Percentiles rank a stretch among this genome's conserved stretches.
Evolutionary conservation across 257 asterid genomes (phyloP).

Genomic region (Lithospermum erythrorhizon): DNA sequence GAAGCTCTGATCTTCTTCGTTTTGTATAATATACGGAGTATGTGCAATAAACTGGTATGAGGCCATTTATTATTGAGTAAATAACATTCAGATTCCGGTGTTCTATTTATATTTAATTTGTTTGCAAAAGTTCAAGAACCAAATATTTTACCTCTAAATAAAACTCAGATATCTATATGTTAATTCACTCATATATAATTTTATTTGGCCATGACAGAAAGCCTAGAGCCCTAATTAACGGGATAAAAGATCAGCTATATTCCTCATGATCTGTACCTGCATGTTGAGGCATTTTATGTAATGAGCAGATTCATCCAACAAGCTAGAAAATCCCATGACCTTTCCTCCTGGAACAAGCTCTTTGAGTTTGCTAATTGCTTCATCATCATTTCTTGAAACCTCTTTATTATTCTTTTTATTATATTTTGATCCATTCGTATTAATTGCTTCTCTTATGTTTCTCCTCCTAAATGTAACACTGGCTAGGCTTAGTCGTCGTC

Average conservation of each 20-base stretch:
- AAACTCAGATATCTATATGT: no score
- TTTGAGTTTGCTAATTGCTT: conserved; percentile 26
- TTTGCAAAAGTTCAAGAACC: no score
- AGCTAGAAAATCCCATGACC: conserved; percentile 35
- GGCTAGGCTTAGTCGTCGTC: conserved; percentile 11
- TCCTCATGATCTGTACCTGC: conserved; percentile 71
- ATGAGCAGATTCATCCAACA: conserved; percentile 64
- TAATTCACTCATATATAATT: no score
- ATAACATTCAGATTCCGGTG: no score
- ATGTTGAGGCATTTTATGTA: conserved; percentile 58
- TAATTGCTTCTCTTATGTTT: neutral
- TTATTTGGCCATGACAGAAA: no score
- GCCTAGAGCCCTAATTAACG: neutral
- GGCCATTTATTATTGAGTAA: no score
- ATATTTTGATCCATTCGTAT: conserved; percentile 18
- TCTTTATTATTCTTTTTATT: neutral
- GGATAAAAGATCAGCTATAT: conserved; percentile 33
- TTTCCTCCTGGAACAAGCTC: conserved; percentile 61
- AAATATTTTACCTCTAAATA: no score
- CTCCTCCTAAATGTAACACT: conserved; percentile 5
- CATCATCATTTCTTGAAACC: conserved; percentile 1
- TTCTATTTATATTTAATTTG: no score
- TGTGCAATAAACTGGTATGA: no score
- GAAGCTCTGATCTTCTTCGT: no score
- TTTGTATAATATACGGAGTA: no score